Conservation (phyloP, 441 rosid species). For the Brassica balearica region DNA sequence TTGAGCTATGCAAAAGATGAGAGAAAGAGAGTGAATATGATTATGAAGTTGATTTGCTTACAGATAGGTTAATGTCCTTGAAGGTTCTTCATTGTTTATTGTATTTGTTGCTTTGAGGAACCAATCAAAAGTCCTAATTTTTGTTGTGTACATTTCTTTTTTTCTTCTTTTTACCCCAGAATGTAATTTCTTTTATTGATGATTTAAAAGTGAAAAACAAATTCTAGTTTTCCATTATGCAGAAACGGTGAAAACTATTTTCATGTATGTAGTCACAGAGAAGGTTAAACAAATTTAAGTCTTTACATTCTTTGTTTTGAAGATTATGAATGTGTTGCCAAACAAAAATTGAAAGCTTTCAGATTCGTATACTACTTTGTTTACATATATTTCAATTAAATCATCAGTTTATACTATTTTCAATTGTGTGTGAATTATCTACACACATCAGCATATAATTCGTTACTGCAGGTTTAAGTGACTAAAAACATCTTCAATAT, state of each 20-base stretch:
- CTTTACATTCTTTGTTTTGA: neutral
- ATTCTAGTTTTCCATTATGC: neutral
- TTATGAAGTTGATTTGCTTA: slow-evolving; percentile 13
- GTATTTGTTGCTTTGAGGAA: slow-evolving; percentile 39
- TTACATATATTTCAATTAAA: neutral
- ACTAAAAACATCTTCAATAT: slow-evolving; percentile 32
- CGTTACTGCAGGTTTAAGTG: slow-evolving; percentile 72
- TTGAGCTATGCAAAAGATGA: slow-evolving; percentile 22
- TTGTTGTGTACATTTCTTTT: neutral
- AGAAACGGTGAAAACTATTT: neutral
- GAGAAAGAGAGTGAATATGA: slow-evolving; percentile 14
- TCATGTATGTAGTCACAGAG: slow-evolving; percentile 4
- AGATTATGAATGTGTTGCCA: slow-evolving; percentile 1
- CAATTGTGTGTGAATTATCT: slow-evolving; percentile 6
- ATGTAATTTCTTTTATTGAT: slow-evolving; percentile 23
- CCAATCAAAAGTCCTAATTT: slow-evolving; percentile 23
- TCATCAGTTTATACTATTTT: neutral
- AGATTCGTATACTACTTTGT: neutral
- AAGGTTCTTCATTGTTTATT: slow-evolving; percentile 35
- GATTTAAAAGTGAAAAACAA: neutral
- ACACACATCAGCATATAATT: slow-evolving; percentile 12
- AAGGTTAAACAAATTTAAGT: neutral
- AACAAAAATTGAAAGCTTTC: neutral
- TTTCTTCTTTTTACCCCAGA: neutral
- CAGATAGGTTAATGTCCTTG: neutral